Evolutionary conservation across 2,329 filamentous ascomycete genomes (phyloP).

Genomic region (Neurospora crassa): DNA sequence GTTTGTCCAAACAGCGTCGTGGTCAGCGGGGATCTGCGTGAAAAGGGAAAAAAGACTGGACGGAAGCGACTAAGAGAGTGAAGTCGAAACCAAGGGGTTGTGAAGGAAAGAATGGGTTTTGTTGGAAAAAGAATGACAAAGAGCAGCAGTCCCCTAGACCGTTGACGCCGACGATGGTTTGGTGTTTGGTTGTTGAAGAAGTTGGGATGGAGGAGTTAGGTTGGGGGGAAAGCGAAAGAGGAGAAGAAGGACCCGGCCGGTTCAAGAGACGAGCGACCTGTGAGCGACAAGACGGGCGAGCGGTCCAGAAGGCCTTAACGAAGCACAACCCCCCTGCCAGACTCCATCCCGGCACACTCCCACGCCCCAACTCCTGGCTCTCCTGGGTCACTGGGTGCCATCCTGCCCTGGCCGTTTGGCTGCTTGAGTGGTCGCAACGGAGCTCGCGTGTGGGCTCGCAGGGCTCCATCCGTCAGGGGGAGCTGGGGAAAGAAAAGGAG

Average conservation of each 20-base stretch:
- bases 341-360: neutral
- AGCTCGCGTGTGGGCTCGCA: neutral
- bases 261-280: slow-evolving; percentile 6
- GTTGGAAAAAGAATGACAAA: slow-evolving; percentile 32
- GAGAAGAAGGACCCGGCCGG: slow-evolving; percentile 10
- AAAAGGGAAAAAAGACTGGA: slow-evolving; percentile 32
- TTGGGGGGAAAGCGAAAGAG: slow-evolving; percentile 11
- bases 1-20: slow-evolving; percentile 3
- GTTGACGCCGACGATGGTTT: slow-evolving; percentile 19
- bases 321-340: neutral
- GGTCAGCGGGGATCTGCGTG: slow-evolving; percentile 12
- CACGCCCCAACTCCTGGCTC: neutral
- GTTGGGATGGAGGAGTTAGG: slow-evolving; percentile 16
- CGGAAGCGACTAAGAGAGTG: slow-evolving; percentile 38
- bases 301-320: neutral
- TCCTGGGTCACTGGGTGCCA: neutral
- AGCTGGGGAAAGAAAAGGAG: neutral
- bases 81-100: slow-evolving; percentile 30
- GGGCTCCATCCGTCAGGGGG: neutral
- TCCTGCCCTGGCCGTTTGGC: neutral
- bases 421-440: neutral
- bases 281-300: neutral
- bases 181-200: slow-evolving; percentile 22
- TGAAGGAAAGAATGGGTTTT: slow-evolving; percentile 8
- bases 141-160: slow-evolving; percentile 19